Percentiles rank a stretch among this genome's conserved stretches.
Conservation (phyloP, 164 flowering plant genomes). For the Protea cynaroides region DNA sequence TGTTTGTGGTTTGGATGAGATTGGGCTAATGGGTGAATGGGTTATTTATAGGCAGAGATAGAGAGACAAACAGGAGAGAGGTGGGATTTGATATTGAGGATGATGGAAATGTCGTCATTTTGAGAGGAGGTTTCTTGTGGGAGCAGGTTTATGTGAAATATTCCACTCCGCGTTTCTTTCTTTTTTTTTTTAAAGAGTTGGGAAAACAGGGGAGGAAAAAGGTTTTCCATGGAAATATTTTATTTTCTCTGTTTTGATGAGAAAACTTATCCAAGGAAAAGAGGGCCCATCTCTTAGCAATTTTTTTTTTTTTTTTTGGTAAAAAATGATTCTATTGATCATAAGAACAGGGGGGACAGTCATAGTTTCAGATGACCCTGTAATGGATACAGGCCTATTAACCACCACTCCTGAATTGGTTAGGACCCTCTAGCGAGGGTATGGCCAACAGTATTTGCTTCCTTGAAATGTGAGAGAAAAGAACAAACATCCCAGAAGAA, state of each 20-base stretch:
- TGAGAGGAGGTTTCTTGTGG: background rate
- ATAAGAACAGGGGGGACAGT: too few relatives aligned
- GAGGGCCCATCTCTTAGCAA: constrained; percentile 3
- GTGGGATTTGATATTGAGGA: too few relatives aligned
- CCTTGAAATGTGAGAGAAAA: too few relatives aligned
- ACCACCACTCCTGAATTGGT: too few relatives aligned
- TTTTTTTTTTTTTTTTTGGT: too few relatives aligned
- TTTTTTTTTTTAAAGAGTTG: background rate
- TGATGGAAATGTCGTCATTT: constrained; percentile 23
- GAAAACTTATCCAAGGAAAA: constrained; percentile 20
- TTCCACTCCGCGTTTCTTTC: constrained; percentile 1
- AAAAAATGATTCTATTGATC: too few relatives aligned
- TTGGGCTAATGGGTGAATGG: constrained; percentile 1
- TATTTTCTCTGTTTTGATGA: background rate
- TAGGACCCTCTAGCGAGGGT: too few relatives aligned
- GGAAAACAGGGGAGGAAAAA: too few relatives aligned
- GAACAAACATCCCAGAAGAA: too few relatives aligned
- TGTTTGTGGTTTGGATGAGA: background rate
- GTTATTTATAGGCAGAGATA: constrained; percentile 19
- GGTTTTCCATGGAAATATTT: background rate
- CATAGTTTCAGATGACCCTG: too few relatives aligned
- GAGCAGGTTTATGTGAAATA: constrained; percentile 2
- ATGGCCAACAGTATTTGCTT: too few relatives aligned
- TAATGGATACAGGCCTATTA: too few relatives aligned
- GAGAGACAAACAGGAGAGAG: constrained; percentile 5